Evolutionary conservation across 2,329 filamentous ascomycete genomes (phyloP).

Genomic region (Lasiodiplodia sp.): DNA sequence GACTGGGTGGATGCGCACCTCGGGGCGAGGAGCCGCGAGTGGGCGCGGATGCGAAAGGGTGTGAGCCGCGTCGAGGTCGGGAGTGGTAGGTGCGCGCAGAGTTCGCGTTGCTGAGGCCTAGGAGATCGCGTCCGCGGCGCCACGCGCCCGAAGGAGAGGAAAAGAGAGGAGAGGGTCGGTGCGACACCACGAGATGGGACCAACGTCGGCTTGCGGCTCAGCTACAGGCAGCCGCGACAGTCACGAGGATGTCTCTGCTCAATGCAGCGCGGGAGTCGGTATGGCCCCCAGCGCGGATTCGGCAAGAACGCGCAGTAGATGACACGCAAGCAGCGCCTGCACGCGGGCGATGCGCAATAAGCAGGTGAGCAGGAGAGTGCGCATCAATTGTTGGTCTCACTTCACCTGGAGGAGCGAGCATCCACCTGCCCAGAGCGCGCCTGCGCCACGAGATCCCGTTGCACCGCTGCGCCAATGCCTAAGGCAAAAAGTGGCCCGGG

Average conservation of each 20-base stretch:
- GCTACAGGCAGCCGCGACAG: background rate
- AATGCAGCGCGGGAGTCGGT: background rate
- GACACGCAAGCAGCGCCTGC: background rate
- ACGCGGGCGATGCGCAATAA: background rate
- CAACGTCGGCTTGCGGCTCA: constrained; percentile 15
- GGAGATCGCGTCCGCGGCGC: constrained; percentile 19
- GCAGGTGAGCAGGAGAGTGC: background rate
- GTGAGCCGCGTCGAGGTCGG: constrained; percentile 11
- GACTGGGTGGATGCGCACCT: constrained; percentile 3
- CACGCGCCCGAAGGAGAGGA: constrained; percentile 11
- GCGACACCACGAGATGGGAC: constrained; percentile 13
- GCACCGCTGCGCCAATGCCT: constrained; percentile 2
- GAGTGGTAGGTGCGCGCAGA: constrained; percentile 25
- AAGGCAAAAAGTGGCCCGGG: background rate
- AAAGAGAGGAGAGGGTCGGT: constrained; percentile 14
- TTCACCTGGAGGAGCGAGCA: constrained; percentile 11
- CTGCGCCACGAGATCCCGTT: background rate
- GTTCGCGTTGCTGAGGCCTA: constrained; percentile 19
- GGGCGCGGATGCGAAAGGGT: constrained; percentile 11
- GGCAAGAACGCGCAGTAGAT: constrained; percentile 2
- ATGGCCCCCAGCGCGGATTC: background rate
- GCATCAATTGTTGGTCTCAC: constrained; percentile 22
- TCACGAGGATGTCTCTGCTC: background rate
- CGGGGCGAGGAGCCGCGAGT: constrained; percentile 13
- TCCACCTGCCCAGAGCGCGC: constrained; percentile 7